Conservation (phyloP, 78 protist species). For the Dictyostelium capitatum region DNA sequence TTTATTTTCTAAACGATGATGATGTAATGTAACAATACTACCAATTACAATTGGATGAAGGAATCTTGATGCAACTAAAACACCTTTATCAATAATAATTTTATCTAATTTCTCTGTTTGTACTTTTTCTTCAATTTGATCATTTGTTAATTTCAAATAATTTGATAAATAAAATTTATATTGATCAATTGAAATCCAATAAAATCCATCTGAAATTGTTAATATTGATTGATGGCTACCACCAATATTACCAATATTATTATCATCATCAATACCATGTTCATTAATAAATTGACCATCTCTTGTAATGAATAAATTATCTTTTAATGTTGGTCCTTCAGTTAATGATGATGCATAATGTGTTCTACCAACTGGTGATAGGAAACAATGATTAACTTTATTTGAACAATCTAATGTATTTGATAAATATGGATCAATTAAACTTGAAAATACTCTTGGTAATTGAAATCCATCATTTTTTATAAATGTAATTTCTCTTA, state of each 20-base stretch:
- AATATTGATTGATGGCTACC: not conserved
- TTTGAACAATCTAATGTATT: not conserved
- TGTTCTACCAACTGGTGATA: conserved; percentile 76
- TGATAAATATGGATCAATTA: conserved; percentile 16
- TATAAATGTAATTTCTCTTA: conserved; percentile 60
- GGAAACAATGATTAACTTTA: conserved; percentile 66
- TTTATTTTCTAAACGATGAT: conserved; percentile 47
- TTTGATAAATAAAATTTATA: not conserved
- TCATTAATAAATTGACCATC: conserved; percentile 33
- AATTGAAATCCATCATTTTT: conserved; percentile 72
- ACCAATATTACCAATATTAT: not conserved
- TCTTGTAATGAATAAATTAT: conserved; percentile 73
- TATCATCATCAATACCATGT: not conserved
- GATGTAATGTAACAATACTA: conserved; percentile 67
- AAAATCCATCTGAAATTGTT: conserved; percentile 44
- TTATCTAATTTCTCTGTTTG: not conserved
- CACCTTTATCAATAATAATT: conserved; percentile 39
- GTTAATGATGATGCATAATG: conserved; percentile 55
- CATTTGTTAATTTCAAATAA: not conserved
- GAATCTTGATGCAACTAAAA: conserved; percentile 50
- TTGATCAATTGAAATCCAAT: conserved; percentile 45
- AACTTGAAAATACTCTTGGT: conserved; percentile 38
- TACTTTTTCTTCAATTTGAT: not conserved
- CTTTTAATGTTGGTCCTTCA: conserved; percentile 77
- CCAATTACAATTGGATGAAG: conserved; percentile 53